phyloP scores from a whole-genome alignment of 768 basidiomycete genomes.

The Pholiota molesta region DNA sequence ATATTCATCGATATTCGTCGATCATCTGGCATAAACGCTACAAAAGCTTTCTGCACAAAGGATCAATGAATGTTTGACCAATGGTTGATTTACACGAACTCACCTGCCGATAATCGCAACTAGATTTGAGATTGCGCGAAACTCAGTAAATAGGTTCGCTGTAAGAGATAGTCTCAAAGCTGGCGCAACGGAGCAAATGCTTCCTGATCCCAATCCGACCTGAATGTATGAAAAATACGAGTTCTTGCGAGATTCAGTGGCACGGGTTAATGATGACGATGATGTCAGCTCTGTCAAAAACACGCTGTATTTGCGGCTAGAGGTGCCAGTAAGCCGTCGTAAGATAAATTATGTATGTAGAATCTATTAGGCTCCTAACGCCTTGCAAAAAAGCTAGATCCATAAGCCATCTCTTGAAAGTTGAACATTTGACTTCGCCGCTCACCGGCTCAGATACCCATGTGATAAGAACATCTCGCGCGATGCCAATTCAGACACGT shows the following conservation, averaged over 20 bases:
- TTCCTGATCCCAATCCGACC: neutral
- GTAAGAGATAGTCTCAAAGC: too few species aligned
- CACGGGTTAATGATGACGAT: neutral
- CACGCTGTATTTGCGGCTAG: neutral
- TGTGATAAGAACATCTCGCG: neutral
- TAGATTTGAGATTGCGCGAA: neutral
- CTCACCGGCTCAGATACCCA: neutral
- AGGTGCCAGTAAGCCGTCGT: neutral
- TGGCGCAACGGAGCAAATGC: neutral
- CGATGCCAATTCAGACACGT: neutral
- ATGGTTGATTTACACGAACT: neutral
- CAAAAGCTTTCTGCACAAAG: neutral
- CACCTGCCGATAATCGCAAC: neutral
- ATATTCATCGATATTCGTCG: neutral
- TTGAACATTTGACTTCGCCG: neutral
- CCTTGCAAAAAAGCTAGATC: neutral
- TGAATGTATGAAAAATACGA: neutral
- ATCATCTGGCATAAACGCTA: neutral
- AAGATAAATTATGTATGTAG: neutral
- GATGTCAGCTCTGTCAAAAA: neutral
- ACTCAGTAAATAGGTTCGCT: too few species aligned
- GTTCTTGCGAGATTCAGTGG: neutral
- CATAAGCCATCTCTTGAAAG: neutral
- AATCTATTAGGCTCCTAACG: too few species aligned
- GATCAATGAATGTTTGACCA: neutral